These are phyloP conservation scores for Hypoxylon sp. DNA, from an alignment of 2,329 filamentous ascomycete genomes.

Conservation along the genomic window DNA sequence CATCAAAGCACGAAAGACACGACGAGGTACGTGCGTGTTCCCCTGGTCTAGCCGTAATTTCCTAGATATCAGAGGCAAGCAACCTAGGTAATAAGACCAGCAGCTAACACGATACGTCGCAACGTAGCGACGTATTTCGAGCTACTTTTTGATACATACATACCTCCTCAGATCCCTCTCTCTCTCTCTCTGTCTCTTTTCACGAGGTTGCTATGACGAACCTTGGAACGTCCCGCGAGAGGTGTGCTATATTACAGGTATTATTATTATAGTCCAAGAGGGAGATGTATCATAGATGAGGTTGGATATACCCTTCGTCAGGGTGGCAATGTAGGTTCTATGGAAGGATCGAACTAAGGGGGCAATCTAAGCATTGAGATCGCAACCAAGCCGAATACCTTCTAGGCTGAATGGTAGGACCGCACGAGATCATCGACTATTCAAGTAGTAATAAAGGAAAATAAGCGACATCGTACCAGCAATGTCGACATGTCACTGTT, in stretches of 20 bases:
- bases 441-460: constrained; percentile 29
- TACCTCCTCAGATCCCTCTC: too few relatives aligned
- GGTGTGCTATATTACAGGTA: constrained; percentile 24
- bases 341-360: too few relatives aligned
- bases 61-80: constrained; percentile 20
- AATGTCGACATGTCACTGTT: constrained; percentile 14
- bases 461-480: constrained; percentile 9
- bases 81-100: constrained; percentile 15
- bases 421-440: constrained; percentile 22
- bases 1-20: constrained; percentile 35
- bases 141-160: too few relatives aligned
- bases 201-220: constrained; percentile 15
- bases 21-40: constrained; percentile 28
- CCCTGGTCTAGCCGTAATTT: constrained; percentile 29
- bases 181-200: constrained; percentile 21
- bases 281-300: constrained; percentile 11
- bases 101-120: constrained; percentile 19
- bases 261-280: too few relatives aligned
- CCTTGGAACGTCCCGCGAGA: constrained; percentile 10
- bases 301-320: constrained; percentile 9
- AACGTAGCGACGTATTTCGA: constrained; percentile 16
- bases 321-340: constrained; percentile 9
- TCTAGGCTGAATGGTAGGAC: constrained; percentile 28
- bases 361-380: constrained; percentile 26
- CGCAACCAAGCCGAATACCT: constrained; percentile 14